Percentiles rank a stretch among this genome's conserved stretches.
phyloP scores from a whole-genome alignment of 768 basidiomycete genomes.

The Termitomyces titanicus region DNA sequence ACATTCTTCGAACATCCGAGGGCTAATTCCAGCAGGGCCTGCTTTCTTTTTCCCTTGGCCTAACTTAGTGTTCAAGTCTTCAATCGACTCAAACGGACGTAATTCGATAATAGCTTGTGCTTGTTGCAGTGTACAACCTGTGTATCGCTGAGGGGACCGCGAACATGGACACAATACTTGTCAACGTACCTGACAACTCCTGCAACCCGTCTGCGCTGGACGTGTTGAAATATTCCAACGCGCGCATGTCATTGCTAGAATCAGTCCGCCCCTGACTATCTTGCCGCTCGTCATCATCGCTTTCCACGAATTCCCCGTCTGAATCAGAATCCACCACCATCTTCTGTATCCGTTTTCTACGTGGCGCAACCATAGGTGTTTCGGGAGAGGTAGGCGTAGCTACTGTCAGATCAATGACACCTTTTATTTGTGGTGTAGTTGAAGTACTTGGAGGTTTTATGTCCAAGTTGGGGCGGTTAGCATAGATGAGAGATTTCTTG shows the following conservation, averaged over 20 bases:
- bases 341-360: slow-evolving; percentile 53
- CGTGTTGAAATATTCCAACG: slow-evolving; percentile 68
- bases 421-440: slow-evolving; percentile 39
- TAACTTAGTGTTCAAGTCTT: slow-evolving; percentile 73
- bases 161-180: background rate
- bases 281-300: slow-evolving; percentile 38
- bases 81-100: slow-evolving; percentile 76
- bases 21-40: slow-evolving; percentile 77
- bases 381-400: slow-evolving; percentile 27
- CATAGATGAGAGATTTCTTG: slow-evolving; percentile 81
- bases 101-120: slow-evolving; percentile 73
- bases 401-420: slow-evolving; percentile 32
- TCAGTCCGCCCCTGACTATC: slow-evolving; percentile 29
- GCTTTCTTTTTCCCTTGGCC: slow-evolving; percentile 86
- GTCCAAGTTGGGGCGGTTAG: slow-evolving; percentile 55
- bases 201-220: slow-evolving; percentile 61
- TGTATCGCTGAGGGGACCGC: slow-evolving; percentile 1
- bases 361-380: slow-evolving; percentile 38
- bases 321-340: slow-evolving; percentile 67
- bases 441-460: slow-evolving; percentile 32
- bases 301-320: slow-evolving; percentile 50
- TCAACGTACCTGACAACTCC: slow-evolving; percentile 64
- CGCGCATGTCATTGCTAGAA: slow-evolving; percentile 42
- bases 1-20: slow-evolving; percentile 89
- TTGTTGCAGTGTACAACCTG: slow-evolving; percentile 80